Conservation (phyloP, 2,329 filamentous ascomycete genomes). For the Aspergillus pseudoterreus region DNA sequence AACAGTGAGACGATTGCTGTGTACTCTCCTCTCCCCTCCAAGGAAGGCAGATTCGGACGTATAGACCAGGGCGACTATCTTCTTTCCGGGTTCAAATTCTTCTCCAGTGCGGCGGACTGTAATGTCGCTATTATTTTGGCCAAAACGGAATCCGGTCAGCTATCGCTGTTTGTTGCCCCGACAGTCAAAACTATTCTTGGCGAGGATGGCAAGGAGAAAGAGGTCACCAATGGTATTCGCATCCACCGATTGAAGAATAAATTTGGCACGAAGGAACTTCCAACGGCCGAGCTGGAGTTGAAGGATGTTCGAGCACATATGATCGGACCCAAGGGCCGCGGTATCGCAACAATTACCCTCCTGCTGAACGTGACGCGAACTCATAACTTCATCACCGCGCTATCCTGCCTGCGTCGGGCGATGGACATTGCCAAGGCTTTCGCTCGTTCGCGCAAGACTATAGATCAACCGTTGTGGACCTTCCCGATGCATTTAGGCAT, state of each 20-base stretch:
- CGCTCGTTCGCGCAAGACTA: slow-evolving; percentile 34
- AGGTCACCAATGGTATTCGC: slow-evolving; percentile 59
- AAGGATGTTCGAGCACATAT: slow-evolving; percentile 61
- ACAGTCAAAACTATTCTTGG: slow-evolving; percentile 44
- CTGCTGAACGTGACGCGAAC: slow-evolving; percentile 63
- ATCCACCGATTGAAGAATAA: slow-evolving; percentile 71
- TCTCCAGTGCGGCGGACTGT: slow-evolving; percentile 63
- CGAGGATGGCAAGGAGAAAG: slow-evolving; percentile 16
- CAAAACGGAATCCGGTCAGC: slow-evolving; percentile 49
- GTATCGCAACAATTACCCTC: slow-evolving; percentile 64
- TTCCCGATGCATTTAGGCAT: slow-evolving; percentile 40
- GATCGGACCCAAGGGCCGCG: slow-evolving; percentile 62
- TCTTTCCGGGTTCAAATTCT: slow-evolving; percentile 69
- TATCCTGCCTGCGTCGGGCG: slow-evolving; percentile 37
- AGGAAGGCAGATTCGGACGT: slow-evolving; percentile 2
- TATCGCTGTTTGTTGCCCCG: slow-evolving; percentile 64
- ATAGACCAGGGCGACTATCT: slow-evolving; percentile 29
- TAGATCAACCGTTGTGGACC: slow-evolving; percentile 34
- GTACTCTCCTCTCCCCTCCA: slow-evolving; percentile 21
- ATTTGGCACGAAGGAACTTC: slow-evolving; percentile 64
- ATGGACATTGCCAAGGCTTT: slow-evolving; percentile 41
- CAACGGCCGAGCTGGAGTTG: slow-evolving; percentile 69
- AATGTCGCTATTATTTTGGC: slow-evolving; percentile 64
- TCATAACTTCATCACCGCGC: slow-evolving; percentile 37
- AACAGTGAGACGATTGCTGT: slow-evolving; percentile 61